Evolutionary conservation across 2,329 filamentous ascomycete species (phyloP).

Genomic region (Fusarium incarnatum): DNA sequence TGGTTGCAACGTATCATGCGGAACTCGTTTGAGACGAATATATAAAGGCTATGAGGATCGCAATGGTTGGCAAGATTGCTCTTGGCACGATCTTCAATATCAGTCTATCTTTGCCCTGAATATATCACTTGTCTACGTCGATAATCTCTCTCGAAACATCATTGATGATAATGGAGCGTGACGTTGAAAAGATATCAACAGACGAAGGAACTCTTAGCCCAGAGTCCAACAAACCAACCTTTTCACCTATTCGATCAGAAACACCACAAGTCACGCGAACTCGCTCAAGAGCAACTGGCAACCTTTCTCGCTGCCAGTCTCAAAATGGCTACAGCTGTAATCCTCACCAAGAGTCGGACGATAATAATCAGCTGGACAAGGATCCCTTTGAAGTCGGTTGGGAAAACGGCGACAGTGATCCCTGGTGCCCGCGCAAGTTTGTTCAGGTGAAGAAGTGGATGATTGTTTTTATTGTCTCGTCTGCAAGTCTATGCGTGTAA

Average conservation of each 20-base stretch:
- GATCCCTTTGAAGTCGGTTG: slow-evolving; percentile 77
- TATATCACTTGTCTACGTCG: background rate
- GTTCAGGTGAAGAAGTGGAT: slow-evolving; percentile 77
- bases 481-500: slow-evolving; percentile 85
- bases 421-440: slow-evolving; percentile 79
- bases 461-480: slow-evolving; percentile 79
- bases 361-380: slow-evolving; percentile 44
- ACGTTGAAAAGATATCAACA: slow-evolving; percentile 43
- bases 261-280: slow-evolving; percentile 10
- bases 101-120: background rate
- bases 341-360: slow-evolving; percentile 17
- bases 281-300: slow-evolving; percentile 19
- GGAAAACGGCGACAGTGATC: slow-evolving; percentile 78
- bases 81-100: background rate
- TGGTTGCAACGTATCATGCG: background rate
- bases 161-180: slow-evolving; percentile 37
- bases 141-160: background rate
- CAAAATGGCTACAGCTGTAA: slow-evolving; percentile 60
- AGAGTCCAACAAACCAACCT: slow-evolving; percentile 1
- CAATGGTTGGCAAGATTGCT: background rate
- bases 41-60: slow-evolving; percentile 6
- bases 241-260: slow-evolving; percentile 28
- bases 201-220: slow-evolving; percentile 11
- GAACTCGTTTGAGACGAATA: background rate
- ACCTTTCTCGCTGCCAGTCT: slow-evolving; percentile 50